phyloP scores from a whole-genome alignment of 1,284 basidiomycete genomes.

The Vanrija humicola region DNA sequence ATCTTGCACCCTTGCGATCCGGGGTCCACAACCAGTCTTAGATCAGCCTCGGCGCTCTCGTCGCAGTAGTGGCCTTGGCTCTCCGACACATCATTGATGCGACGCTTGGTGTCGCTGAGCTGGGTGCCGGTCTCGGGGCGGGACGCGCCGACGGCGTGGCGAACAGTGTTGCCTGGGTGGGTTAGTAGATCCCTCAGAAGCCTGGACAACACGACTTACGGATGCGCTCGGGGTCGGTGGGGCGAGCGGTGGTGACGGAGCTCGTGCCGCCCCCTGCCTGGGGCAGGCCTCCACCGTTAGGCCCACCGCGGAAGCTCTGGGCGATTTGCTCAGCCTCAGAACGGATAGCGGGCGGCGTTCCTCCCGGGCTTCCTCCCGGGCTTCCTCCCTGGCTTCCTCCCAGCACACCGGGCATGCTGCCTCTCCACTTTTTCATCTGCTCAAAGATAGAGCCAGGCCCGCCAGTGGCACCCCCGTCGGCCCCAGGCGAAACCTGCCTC shows the following conservation, averaged over 20 bases:
- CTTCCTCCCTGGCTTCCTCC: neutral
- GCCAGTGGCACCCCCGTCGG: too few relatives aligned
- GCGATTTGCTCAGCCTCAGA: too few relatives aligned
- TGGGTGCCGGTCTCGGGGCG: constrained; percentile 61
- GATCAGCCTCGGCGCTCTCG: constrained; percentile 64
- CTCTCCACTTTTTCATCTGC: too few relatives aligned
- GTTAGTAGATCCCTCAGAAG: too few relatives aligned
- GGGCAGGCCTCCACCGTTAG: neutral
- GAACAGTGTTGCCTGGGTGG: constrained; percentile 37
- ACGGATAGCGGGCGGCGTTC: too few relatives aligned
- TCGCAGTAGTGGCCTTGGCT: constrained; percentile 77
- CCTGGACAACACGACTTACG: neutral
- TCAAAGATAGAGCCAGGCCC: too few relatives aligned
- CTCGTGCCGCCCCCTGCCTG: neutral
- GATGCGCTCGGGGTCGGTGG: constrained; percentile 28
- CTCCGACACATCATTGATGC: constrained; percentile 71
- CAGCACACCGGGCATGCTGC: neutral
- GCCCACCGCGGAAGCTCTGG: too few relatives aligned
- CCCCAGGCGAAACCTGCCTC: too few relatives aligned
- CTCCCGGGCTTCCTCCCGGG: too few relatives aligned
- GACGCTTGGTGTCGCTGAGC: constrained; percentile 60
- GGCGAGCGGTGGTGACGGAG: constrained; percentile 13
- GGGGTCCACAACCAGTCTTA: constrained; percentile 51
- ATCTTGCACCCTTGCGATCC: constrained; percentile 51
- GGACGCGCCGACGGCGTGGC: constrained; percentile 70